Evolutionary conservation across 176 grass and related monocot genomes (phyloP), one percentile per base, ranked within the genome.

Genomic region (Saccharum spontaneum): DNA sequence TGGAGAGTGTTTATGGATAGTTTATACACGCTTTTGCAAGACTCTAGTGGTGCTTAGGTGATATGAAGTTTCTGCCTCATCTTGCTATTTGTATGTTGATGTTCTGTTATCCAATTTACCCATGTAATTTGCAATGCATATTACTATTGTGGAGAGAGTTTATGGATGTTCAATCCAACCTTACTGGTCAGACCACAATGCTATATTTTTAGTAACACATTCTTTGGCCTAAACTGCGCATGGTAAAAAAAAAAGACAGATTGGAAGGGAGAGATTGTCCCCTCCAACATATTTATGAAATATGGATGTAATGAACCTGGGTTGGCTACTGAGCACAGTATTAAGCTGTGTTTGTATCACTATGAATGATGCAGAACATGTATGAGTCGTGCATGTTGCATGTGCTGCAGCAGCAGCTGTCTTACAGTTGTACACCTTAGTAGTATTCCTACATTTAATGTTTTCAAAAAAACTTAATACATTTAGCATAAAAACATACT

Each of bases 401-500:
- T 82, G 8, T 28, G 17, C 9, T 15, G 46, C 20, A 20, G 16
- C 71, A 59, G 20, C 55, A 62, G 60, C 60, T 79, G 26, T 20
- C 39, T 48, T 79, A 87, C 39, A 70, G 50, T 39, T 69, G 24
- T 36, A 49, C 48, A 16, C 63, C 52, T 45, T 77, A 71, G 6
- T 48, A 66, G 40, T 36, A 36, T 3, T 33, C 33, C 33, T 36
- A 36, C 34, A 36, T 36, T 36, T 36, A 36, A 36, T 36, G 34
- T 36, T 36, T 36, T 36, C 3, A 36, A 36, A 36, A 36, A 36
- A 36, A 36, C 31, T 20, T 23, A 6, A 17, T 59, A 39, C 17
- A 57, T 79, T 43, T 66, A 79, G 67, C 33, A 54, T 37, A 1
- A 48, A 13, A 13, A 33, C 31, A 48, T 45, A 82, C 4, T 22